Base-by-base conservation (phyloP, 306 rosid species). In the Crotalaria pallida region DNA sequence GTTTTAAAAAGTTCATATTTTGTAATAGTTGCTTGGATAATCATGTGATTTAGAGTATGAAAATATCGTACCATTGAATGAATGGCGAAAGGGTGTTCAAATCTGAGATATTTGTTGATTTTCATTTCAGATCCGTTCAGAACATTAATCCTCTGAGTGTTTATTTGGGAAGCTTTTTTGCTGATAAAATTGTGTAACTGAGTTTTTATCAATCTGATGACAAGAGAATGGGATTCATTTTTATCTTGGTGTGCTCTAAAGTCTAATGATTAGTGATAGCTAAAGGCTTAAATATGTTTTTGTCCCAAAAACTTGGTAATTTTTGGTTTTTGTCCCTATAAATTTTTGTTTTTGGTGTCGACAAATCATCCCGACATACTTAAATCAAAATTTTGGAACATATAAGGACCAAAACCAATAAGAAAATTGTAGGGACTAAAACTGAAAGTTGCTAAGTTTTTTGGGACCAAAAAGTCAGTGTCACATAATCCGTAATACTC, bases 61-160 rank as follows among this genome's bases (percentile, higher is more conserved):
- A 17, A 9, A 3, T 8, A 22, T 57, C 31, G 2, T 26, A 40
- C 38, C 11, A 33, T 43, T 2, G 29, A 65, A 31, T 50, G n/a
- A n/a, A n/a, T n/a, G n/a, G n/a, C n/a, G n/a, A n/a, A n/a, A n/a
- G 29, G 67, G 11, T 64, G 21, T 69, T 45, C 48, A 6, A 17
- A 50, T 70, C 48, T 65, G 1, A 16, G 50, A 43, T 74, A 9
- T 69, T 1, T 22, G 36, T 41, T 50, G 51, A 0, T 15, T 53
- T 3, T 36, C 19, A 10, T 47, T 58, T 66, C 22, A 67, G 77
- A 79, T 79, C 73, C 1, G 61, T 38, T 29, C 22, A 17, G 26
- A 69, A 18, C 7, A 18, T 10, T 17, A 12, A 10, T n/a, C 10
- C 0, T 26, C 38, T n/a, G 1, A 19, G 19, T 49, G 38, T 45